Conservation (phyloP, 352 stramenopile genomes). For the Blastocystis sp. region DNA sequence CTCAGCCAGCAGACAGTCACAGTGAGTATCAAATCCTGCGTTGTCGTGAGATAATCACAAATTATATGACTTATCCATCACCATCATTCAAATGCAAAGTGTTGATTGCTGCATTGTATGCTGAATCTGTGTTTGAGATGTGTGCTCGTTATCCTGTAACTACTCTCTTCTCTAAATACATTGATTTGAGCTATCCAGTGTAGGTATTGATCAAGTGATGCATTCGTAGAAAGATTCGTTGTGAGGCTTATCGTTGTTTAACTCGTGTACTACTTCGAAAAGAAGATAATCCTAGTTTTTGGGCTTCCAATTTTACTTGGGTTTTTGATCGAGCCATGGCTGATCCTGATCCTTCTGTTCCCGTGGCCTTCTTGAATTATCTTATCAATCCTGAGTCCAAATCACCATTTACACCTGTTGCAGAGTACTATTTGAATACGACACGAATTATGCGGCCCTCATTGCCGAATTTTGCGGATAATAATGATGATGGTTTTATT, state of each 20-base stretch:
- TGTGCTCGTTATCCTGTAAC: not conserved
- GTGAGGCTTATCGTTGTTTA: slow-evolving; percentile 28
- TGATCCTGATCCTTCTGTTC: not conserved
- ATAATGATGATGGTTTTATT: not conserved
- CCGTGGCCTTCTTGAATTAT: slow-evolving; percentile 25
- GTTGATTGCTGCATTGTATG: not conserved
- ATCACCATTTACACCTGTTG: not conserved
- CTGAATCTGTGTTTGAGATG: slow-evolving; percentile 11
- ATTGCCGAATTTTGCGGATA: not conserved
- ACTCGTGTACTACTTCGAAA: not conserved
- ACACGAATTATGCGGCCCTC: not conserved
- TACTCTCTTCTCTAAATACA: slow-evolving; percentile 9
- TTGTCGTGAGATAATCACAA: not conserved
- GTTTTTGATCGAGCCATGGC: not conserved
- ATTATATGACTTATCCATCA: slow-evolving; percentile 6
- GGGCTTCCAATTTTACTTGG: not conserved
- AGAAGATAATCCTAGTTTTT: not conserved
- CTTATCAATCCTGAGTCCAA: not conserved
- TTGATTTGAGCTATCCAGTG: not conserved
- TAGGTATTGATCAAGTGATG: not conserved
- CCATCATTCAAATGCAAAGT: slow-evolving; percentile 12
- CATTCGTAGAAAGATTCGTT: not conserved
- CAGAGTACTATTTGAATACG: slow-evolving; percentile 14
- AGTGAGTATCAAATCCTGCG: not conserved
- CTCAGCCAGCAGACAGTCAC: not conserved